Percentiles rank a stretch among this genome's conserved stretches.
These are phyloP conservation scores for Cotoneaster glaucophyllus DNA, from an alignment of 306 rosid species.

Conservation along the genomic window DNA sequence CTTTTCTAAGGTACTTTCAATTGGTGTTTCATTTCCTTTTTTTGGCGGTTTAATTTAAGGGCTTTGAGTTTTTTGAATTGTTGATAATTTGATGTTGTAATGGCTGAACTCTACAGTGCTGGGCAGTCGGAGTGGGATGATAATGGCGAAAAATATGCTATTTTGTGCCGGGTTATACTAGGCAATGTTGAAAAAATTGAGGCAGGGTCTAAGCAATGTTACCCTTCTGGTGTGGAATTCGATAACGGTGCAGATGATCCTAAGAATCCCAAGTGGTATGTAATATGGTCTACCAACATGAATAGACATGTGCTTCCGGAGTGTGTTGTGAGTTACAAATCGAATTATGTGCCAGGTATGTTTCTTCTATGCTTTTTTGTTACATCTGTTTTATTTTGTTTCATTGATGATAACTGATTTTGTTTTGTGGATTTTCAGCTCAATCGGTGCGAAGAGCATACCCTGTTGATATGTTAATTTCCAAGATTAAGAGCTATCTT, in stretches of 20 bases:
- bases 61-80: not conserved
- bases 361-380: not conserved
- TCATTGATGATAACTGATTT: not conserved
- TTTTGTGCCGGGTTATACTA: constrained; percentile 53
- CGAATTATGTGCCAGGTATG: constrained; percentile 24
- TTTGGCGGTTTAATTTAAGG: too few species aligned
- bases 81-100: not conserved
- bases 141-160: constrained; percentile 36
- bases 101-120: constrained; percentile 33
- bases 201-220: constrained; percentile 33
- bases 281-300: constrained; percentile 49
- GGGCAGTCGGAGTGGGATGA: constrained; percentile 31
- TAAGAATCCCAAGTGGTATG: constrained; percentile 42
- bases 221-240: constrained; percentile 36
- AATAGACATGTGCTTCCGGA: constrained; percentile 50
- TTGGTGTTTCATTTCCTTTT: not conserved
- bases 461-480: constrained; percentile 21
- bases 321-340: constrained; percentile 53
- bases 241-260: constrained; percentile 56
- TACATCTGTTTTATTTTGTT: not conserved
- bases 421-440: constrained; percentile 16
- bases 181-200: constrained; percentile 53
- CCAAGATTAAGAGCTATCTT: constrained; percentile 33
- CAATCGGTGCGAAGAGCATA: not conserved
- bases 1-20: constrained; percentile 34